These are phyloP conservation scores for Peniophora sp. DNA, from an alignment of 1,284 basidiomycete species.

Conservation along the genomic window DNA sequence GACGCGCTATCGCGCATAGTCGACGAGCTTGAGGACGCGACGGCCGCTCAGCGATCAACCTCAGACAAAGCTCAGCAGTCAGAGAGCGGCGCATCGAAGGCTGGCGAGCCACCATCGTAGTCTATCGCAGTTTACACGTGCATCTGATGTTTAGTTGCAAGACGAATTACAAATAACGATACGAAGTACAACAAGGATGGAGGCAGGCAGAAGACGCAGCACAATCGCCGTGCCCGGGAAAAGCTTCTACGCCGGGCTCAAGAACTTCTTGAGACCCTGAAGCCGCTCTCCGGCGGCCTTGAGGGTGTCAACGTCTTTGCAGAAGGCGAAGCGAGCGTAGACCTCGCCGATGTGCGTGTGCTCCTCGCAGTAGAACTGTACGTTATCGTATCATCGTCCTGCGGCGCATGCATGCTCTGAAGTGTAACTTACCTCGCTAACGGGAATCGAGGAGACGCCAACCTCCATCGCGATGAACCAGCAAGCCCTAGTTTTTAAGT, in stretches of 20 bases:
- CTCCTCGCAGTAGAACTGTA: slow-evolving; percentile 83
- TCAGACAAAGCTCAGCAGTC: too few species aligned
- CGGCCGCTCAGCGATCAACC: not conserved
- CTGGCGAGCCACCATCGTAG: not conserved
- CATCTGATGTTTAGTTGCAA: not conserved
- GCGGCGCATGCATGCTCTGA: not conserved
- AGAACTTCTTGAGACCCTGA: slow-evolving; percentile 64
- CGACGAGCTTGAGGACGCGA: slow-evolving; percentile 41
- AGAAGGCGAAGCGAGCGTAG: slow-evolving; percentile 87
- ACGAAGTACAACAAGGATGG: too few species aligned
- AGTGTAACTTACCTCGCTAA: slow-evolving; percentile 68
- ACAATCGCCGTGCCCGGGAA: not conserved
- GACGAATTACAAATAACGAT: not conserved
- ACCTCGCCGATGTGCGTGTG: slow-evolving; percentile 80
- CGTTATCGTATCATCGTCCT: slow-evolving; percentile 4
- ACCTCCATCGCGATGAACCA: slow-evolving; percentile 89
- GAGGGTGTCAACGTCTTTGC: slow-evolving; percentile 85
- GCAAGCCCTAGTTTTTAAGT: slow-evolving; percentile 47
- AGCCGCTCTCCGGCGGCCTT: slow-evolving; percentile 72
- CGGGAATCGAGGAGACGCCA: slow-evolving; percentile 87
- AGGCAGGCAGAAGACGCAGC: too few species aligned
- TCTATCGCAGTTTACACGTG: not conserved
- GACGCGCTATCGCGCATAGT: slow-evolving; percentile 64
- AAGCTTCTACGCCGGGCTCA: slow-evolving; percentile 17
- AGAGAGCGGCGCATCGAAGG: too few species aligned